These are phyloP conservation scores for Chlorella sp. DNA, from an alignment of 139 green algal species.

Conservation along the genomic window DNA sequence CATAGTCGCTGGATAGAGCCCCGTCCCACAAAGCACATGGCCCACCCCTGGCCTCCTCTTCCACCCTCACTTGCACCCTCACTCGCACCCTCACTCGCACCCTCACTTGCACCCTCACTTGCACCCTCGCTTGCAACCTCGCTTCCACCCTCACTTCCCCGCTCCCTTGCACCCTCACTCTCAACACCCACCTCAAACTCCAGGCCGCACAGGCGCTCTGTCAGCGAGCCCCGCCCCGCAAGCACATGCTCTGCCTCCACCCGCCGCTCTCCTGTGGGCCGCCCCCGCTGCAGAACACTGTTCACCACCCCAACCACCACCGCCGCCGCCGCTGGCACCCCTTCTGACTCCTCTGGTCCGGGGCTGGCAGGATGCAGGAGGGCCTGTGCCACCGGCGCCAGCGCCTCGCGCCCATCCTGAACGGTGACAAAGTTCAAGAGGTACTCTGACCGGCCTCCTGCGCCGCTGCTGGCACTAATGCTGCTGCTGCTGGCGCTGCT, in stretches of 20 bases:
- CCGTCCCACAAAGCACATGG: conserved; percentile 31
- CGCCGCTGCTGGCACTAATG: neutral
- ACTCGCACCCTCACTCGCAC: no score
- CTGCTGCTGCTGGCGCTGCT: conserved; percentile 41
- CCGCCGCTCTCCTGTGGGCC: conserved; percentile 14
- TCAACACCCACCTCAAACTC: conserved; percentile 55
- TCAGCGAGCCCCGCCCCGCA: conserved; percentile 15
- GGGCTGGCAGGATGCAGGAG: neutral
- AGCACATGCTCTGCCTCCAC: conserved; percentile 35
- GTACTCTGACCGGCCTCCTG: neutral
- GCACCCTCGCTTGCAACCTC: no score
- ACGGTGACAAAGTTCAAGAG: conserved; percentile 47
- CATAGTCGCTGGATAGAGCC: conserved; percentile 55
- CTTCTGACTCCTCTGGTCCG: neutral
- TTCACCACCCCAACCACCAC: conserved; percentile 58
- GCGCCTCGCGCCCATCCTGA: conserved; percentile 14
- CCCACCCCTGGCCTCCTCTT: no score
- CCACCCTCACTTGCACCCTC: no score
- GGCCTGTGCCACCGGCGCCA: conserved; percentile 42
- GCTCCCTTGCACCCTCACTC: no score
- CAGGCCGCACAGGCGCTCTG: conserved; percentile 68
- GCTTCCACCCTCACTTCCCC: no score
- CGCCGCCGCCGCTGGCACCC: neutral
- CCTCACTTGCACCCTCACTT: no score
- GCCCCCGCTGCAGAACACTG: conserved; percentile 34